phyloP scores from a whole-genome alignment of 768 basidiomycete species.

The Amanita molliuscula region DNA sequence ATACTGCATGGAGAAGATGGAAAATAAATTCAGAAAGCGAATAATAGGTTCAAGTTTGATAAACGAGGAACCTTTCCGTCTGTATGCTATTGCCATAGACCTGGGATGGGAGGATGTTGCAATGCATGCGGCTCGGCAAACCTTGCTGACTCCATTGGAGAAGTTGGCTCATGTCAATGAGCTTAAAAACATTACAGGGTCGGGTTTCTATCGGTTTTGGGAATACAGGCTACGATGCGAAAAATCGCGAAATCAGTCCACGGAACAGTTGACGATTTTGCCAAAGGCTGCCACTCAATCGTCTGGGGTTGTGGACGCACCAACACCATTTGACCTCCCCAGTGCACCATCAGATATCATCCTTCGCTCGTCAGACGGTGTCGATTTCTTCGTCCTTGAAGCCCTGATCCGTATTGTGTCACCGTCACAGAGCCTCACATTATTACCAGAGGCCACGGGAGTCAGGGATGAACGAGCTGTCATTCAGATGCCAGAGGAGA shows the following conservation, averaged over 20 bases:
- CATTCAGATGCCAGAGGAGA: not conserved
- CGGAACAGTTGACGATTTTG: not conserved
- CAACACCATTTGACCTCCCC: not conserved
- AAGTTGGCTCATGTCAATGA: not conserved
- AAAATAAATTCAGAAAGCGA: not conserved
- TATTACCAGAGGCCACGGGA: not conserved
- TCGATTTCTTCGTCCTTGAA: constrained; percentile 20
- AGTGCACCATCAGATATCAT: constrained; percentile 13
- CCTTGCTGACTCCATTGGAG: not conserved
- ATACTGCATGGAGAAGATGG: constrained; percentile 3
- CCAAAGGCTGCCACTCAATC: not conserved
- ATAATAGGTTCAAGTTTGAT: not conserved
- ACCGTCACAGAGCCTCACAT: constrained; percentile 20
- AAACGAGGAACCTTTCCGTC: not conserved
- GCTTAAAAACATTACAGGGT: not conserved
- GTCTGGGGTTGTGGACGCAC: not conserved
- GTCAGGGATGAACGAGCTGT: not conserved
- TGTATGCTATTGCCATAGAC: constrained; percentile 1
- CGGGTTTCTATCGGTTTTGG: not conserved
- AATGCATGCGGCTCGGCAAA: not conserved
- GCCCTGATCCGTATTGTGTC: constrained; percentile 19
- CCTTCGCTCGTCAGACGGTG: constrained; percentile 16
- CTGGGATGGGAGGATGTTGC: constrained; percentile 1
- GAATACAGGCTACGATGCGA: not conserved
- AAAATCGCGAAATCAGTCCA: no score